A percentile compares a stretch with the other conserved stretches of the same genome.
These are phyloP conservation scores for Pseudozyma sp. DNA, from an alignment of 1,284 basidiomycete genomes.

Conservation along the genomic window DNA sequence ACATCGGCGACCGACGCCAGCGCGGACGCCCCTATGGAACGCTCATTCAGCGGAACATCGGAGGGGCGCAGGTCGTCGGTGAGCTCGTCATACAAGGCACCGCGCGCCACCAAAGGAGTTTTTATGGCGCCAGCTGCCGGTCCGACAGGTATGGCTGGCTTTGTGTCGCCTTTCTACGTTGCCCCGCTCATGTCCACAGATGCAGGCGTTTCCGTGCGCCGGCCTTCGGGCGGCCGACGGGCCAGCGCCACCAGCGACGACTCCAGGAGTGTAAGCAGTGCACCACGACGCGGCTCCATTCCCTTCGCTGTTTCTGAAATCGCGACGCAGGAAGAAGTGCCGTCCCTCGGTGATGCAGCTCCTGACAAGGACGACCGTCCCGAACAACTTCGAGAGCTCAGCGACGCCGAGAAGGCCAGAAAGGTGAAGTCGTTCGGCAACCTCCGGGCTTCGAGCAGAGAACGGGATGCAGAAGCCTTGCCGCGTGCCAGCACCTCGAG, in stretches of 20 bases:
- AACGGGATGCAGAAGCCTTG: conserved; percentile 17
- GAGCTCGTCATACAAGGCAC: conserved; percentile 32
- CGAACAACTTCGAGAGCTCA: conserved; percentile 11
- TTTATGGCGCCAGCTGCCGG: conserved; percentile 37
- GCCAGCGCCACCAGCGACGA: conserved; percentile 48
- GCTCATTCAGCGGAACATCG: conserved; percentile 26
- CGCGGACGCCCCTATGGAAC: conserved; percentile 10
- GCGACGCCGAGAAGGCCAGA: conserved; percentile 31
- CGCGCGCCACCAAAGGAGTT: conserved; percentile 34
- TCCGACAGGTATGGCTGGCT: conserved; percentile 39
- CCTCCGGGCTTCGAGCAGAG: conserved; percentile 15
- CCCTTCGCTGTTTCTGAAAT: conserved; percentile 18
- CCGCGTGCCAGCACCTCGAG: conserved; percentile 36
- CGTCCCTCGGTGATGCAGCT: background rate
- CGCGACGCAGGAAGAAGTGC: conserved; percentile 4
- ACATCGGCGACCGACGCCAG: background rate
- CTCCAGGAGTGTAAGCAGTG: conserved; percentile 27
- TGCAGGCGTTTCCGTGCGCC: conserved; percentile 21
- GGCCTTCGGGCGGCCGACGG: conserved; percentile 30
- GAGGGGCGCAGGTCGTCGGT: conserved; percentile 29
- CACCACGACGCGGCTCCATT: conserved; percentile 27
- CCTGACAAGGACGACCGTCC: background rate
- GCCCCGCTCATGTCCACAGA: conserved; percentile 47
- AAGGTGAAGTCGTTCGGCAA: conserved; percentile 43
- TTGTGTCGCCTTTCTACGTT: conserved; percentile 45